phyloP scores from a whole-genome alignment of 106 monocot genomes.

The Phalaenopsis equestris region DNA sequence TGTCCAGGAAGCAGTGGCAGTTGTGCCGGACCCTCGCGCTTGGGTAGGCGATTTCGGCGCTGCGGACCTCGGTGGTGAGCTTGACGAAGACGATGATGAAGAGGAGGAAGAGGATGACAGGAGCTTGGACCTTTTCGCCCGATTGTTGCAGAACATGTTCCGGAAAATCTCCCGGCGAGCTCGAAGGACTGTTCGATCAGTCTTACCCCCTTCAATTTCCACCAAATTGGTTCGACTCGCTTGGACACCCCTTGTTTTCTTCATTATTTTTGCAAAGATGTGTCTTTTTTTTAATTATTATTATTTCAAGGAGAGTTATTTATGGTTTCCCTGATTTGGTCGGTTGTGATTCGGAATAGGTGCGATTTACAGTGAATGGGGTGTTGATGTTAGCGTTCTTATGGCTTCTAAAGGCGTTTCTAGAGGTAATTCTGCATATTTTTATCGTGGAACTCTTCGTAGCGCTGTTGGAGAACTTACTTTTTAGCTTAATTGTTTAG shows the following conservation, averaged over 20 bases:
- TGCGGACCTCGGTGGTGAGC: constrained; percentile 4
- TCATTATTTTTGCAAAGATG: not conserved
- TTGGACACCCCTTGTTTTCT: not conserved
- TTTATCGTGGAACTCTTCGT: not conserved
- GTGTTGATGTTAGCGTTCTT: constrained; percentile 67
- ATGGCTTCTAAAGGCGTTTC: constrained; percentile 89
- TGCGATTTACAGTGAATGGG: constrained; percentile 85
- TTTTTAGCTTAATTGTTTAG: not conserved
- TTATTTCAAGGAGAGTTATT: not conserved
- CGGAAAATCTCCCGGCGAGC: constrained; percentile 62
- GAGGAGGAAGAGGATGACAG: constrained; percentile 68
- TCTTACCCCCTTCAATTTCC: constrained; percentile 70
- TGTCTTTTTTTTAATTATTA: not conserved
- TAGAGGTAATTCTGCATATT: constrained; percentile 56
- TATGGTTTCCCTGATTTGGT: not conserved
- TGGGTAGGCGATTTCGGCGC: constrained; percentile 31
- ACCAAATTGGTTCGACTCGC: constrained; percentile 51
- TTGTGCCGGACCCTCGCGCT: constrained; percentile 46
- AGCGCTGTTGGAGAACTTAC: not conserved
- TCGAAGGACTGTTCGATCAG: constrained; percentile 64
- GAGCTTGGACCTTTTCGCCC: constrained; percentile 80
- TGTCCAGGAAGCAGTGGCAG: constrained; percentile 40
- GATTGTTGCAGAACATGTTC: constrained; percentile 62
- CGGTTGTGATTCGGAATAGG: constrained; percentile 27
- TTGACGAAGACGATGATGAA: constrained; percentile 37